phyloP scores from a whole-genome alignment of 2,329 filamentous ascomycete genomes.

The Sporothrix globosa region DNA sequence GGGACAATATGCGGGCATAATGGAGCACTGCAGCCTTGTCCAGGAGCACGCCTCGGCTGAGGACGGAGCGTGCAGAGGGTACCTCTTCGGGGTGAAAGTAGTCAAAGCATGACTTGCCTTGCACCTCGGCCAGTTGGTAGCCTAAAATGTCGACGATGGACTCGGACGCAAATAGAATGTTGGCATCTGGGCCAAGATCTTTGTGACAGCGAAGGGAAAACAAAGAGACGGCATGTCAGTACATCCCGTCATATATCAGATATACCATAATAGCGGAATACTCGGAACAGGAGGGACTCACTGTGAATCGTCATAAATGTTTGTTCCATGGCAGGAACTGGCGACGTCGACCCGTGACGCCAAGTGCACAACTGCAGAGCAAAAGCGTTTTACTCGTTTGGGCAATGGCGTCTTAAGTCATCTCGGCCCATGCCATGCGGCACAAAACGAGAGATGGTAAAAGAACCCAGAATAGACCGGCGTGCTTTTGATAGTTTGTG shows the following conservation, averaged over 20 bases:
- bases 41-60: slow-evolving; percentile 71
- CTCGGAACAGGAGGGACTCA: slow-evolving; percentile 49
- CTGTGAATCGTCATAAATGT: slow-evolving; percentile 93
- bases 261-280: background rate
- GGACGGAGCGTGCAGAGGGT: slow-evolving; percentile 71
- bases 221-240: background rate
- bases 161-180: slow-evolving; percentile 80
- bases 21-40: slow-evolving; percentile 85
- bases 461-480: background rate
- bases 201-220: background rate
- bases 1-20: slow-evolving; percentile 73
- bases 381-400: background rate
- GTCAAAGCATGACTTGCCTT: slow-evolving; percentile 77
- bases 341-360: slow-evolving; percentile 12
- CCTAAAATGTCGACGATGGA: slow-evolving; percentile 83
- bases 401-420: background rate
- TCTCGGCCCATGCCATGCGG: background rate
- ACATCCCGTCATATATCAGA: background rate
- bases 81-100: slow-evolving; percentile 85
- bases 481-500: background rate
- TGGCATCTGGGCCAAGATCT: slow-evolving; percentile 77
- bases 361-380: background rate
- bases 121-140: slow-evolving; percentile 74
- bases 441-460: background rate
- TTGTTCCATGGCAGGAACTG: slow-evolving; percentile 64